Evolutionary conservation across 2,329 filamentous ascomycete genomes (phyloP).

Genomic region (Pezizomycotina sp.): DNA sequence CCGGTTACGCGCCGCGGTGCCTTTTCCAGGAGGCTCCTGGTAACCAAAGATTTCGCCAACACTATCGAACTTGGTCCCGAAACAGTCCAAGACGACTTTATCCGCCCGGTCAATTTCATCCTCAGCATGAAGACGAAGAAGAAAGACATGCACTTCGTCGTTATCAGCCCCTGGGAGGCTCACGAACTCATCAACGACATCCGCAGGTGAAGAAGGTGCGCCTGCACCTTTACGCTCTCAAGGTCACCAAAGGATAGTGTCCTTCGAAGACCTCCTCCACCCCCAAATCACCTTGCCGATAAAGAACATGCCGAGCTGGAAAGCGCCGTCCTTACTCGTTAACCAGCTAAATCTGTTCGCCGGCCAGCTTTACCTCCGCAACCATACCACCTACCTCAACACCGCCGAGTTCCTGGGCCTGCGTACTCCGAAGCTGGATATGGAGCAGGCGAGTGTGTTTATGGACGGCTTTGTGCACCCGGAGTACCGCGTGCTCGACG

Average conservation of each 20-base stretch:
- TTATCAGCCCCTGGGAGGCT: constrained; percentile 47
- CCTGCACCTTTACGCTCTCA: constrained; percentile 39
- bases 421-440: constrained; percentile 22
- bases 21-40: constrained; percentile 32
- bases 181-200: constrained; percentile 35
- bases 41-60: constrained; percentile 36
- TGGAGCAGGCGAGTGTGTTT: constrained; percentile 4
- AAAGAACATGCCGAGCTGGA: not conserved
- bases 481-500: constrained; percentile 5
- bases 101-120: constrained; percentile 31
- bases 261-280: constrained; percentile 33
- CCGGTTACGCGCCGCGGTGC: constrained; percentile 23
- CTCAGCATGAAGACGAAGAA: constrained; percentile 12
- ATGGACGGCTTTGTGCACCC: constrained; percentile 20
- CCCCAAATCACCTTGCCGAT: constrained; percentile 4
- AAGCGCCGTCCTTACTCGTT: constrained; percentile 26
- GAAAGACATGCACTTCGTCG: constrained; percentile 12
- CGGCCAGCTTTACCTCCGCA: constrained; percentile 47
- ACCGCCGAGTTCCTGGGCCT: constrained; percentile 40
- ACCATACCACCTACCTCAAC: constrained; percentile 38
- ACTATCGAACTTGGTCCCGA: constrained; percentile 30
- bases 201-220: constrained; percentile 26
- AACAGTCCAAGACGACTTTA: constrained; percentile 32
- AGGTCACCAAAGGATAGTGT: constrained; percentile 29
- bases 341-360: constrained; percentile 48